A percentile compares a stretch with the other conserved stretches of the same genome.
These are phyloP conservation scores for Ustilago bromivora DNA, from an alignment of 1,284 basidiomycete species.

Conservation along the genomic window DNA sequence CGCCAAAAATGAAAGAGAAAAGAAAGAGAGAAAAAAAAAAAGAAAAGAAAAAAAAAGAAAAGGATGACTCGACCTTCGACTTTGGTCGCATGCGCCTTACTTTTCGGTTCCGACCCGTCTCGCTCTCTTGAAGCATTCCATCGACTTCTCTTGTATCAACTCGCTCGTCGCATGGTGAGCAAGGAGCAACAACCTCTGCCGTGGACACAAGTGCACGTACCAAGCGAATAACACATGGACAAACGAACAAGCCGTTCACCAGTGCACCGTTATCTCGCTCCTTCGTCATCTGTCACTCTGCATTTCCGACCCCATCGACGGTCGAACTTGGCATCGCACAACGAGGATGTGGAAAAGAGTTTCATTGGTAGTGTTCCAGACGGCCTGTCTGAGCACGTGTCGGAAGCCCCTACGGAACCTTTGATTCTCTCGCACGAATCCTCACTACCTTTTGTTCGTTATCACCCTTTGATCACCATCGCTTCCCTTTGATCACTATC, in stretches of 20 bases:
- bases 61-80: conserved; percentile 9
- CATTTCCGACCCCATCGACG: conserved; percentile 8
- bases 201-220: background rate
- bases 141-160: background rate
- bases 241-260: background rate
- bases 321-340: background rate
- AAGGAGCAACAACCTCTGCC: background rate
- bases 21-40: no score
- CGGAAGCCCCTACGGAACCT: no score
- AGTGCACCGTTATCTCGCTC: background rate
- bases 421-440: no score
- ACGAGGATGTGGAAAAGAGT: background rate
- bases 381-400: no score
- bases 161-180: background rate
- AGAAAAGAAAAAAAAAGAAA: background rate
- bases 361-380: no score
- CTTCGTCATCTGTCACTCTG: background rate
- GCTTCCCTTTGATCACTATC: no score
- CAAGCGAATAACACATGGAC: no score
- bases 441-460: no score
- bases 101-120: background rate
- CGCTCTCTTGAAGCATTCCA: background rate
- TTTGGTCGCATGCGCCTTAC: background rate
- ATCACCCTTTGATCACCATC: no score
- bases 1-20: no score